Evolutionary conservation across 2,329 filamentous ascomycete genomes (phyloP).

Genomic region (Xylariaceae sp.): DNA sequence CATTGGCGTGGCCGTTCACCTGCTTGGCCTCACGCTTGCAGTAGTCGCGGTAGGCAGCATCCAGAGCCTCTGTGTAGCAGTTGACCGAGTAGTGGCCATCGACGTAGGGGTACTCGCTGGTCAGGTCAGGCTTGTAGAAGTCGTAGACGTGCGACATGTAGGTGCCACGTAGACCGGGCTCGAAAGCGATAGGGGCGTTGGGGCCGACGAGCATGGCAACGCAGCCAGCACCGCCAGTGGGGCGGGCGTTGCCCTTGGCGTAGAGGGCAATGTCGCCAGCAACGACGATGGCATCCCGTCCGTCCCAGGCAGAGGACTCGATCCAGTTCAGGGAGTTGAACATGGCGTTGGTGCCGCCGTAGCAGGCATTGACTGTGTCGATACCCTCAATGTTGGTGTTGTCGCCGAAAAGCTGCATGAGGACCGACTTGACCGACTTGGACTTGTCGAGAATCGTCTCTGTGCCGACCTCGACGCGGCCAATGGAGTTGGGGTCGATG

Average conservation of each 20-base stretch:
- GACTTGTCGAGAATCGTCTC: constrained; percentile 86
- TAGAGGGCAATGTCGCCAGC: constrained; percentile 81
- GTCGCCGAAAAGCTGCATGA: constrained; percentile 81
- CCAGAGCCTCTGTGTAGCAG: constrained; percentile 77
- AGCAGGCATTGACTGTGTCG: constrained; percentile 80
- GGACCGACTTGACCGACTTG: constrained; percentile 82
- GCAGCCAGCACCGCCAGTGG: constrained; percentile 73
- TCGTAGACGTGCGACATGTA: constrained; percentile 84
- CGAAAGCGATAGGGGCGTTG: constrained; percentile 68
- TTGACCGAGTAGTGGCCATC: constrained; percentile 77
- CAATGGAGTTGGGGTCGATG: constrained; percentile 71
- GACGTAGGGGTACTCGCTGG: constrained; percentile 81
- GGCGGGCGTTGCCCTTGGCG: constrained; percentile 75
- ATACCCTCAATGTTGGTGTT: constrained; percentile 82
- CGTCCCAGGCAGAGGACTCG: constrained; percentile 83
- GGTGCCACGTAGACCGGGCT: constrained; percentile 72
- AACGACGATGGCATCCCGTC: constrained; percentile 72
- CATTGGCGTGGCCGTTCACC: constrained; percentile 49
- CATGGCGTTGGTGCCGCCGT: constrained; percentile 77
- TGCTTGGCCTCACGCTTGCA: constrained; percentile 63
- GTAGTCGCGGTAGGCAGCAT: constrained; percentile 77
- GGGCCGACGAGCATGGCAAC: constrained; percentile 77
- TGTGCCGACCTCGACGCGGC: constrained; percentile 77
- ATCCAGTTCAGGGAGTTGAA: constrained; percentile 84
- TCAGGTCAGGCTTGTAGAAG: constrained; percentile 86